Evolutionary conservation across 1,284 basidiomycete species (phyloP), one percentile per base, ranked within the genome.

Genomic region (Agroathelia rolfsii): DNA sequence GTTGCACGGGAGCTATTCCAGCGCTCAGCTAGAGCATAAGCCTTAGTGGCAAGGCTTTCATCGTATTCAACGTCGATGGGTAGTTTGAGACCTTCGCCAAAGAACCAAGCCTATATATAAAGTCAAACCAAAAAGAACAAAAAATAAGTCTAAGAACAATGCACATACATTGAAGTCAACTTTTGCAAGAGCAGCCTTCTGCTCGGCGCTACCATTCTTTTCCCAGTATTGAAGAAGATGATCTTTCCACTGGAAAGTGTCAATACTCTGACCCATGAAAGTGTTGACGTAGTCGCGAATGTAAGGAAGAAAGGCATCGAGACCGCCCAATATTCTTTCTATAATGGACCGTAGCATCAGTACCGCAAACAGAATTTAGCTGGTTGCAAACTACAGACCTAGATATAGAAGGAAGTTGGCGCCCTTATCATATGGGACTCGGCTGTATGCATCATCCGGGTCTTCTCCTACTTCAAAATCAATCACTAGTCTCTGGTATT

Each of bases 41-140:
- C 73, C 32, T 72, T 61, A 38, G 76, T 64, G 0, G 89, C 88
- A 12, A 96, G 66, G 0, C 80, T 73, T 18, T 71, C 69, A 48
- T 96, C 90, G 47, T 94, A 96, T 45, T 81, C 65, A 58, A 90
- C 70, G 48, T 83, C 62, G 1, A 81, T 84, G 0, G 88, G 89
- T 11, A 95, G 69, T 40, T 77, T 64, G 6, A 67, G 42, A 1
- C 90, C 89, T 51, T 84, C 79, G 25, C 92, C 92, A 47, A 84
- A 73, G 27, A 95, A 62, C 92, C 92, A 96, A 24, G 71, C 78
- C 72, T 88, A 27, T 16, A 6, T n/a, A 38, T 30, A 32, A 36
- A 17, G 37, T 25, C 24, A 17, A 22, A 22, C 11, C 17, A 22
- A 21, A 32, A 18, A 31, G 30, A 30, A 15, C 25, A 20, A 25